Evolutionary conservation across 2,329 filamentous ascomycete genomes (phyloP).

Genomic region (Aspergillus sp.): DNA sequence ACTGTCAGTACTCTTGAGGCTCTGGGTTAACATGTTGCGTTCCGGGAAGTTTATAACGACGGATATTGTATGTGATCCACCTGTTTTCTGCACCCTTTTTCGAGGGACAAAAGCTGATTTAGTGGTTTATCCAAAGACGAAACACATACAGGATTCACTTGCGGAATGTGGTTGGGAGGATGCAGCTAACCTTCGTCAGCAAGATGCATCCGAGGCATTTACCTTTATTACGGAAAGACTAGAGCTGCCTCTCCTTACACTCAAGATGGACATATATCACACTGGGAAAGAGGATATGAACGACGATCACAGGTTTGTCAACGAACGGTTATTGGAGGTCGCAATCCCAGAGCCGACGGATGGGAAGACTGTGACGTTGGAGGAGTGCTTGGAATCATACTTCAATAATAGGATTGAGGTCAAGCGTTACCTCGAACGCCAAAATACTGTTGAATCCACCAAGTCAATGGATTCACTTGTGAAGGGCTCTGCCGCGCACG

Average conservation of each 20-base stretch:
- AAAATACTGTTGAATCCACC: slow-evolving; percentile 55
- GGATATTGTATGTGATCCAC: slow-evolving; percentile 65
- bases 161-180: slow-evolving; percentile 87
- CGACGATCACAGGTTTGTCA: slow-evolving; percentile 92
- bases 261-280: slow-evolving; percentile 95
- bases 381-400: slow-evolving; percentile 89
- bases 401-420: slow-evolving; percentile 95
- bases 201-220: slow-evolving; percentile 95
- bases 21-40: slow-evolving; percentile 93
- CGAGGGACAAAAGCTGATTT: neutral
- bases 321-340: slow-evolving; percentile 85
- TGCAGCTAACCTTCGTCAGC: slow-evolving; percentile 73
- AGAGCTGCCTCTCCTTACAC: slow-evolving; percentile 78
- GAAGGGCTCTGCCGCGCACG: slow-evolving; percentile 40
- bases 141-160: slow-evolving; percentile 77
- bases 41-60: slow-evolving; percentile 80
- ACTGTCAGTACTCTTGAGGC: slow-evolving; percentile 72
- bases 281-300: slow-evolving; percentile 78
- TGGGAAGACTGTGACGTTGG: slow-evolving; percentile 71
- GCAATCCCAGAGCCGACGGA: slow-evolving; percentile 71
- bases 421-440: slow-evolving; percentile 67
- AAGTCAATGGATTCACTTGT: slow-evolving; percentile 36
- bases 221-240: slow-evolving; percentile 90
- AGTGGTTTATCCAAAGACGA: slow-evolving; percentile 57
- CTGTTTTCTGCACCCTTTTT: neutral